Evolutionary conservation across 441 rosid species (phyloP), one percentile per base, ranked within the genome.

Genomic region (Gossypium armourianum): DNA sequence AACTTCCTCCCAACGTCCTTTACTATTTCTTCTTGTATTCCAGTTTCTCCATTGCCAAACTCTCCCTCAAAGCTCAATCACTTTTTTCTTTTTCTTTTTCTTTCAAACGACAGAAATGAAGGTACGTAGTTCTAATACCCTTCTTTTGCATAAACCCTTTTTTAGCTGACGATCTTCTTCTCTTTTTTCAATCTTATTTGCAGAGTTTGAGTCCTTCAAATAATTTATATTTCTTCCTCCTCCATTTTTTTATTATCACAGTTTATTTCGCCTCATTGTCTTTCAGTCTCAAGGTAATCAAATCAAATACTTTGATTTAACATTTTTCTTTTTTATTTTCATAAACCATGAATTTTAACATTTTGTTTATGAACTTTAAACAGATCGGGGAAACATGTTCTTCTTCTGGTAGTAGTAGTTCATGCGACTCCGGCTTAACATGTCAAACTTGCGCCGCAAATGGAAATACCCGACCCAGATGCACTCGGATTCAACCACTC

Each of bases 311-410:
- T 29, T 29, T 29, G 36, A 16, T 8, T 40, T 17, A 12, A 15
- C 28, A 4, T 4, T 13, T n/a, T 72, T 49, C 17, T 8, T 3
- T 32, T 4, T 1, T 9, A 26, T 26, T 53, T 24, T 20, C 56
- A 23, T 23, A 7, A 59, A 12, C 23, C 45, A 23, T n/a, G 43
- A 20, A 12, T 29, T 40, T 69, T 10, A 56, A 56, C 55, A 21
- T 17, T 19, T 47, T n/a, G 4, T 76, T 28, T 12, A 4, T 0
- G 6, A 29, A 29, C 12, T 13, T 49, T 26, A 53, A 62, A 66
- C 83, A 93, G 98, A 77, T 91, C 16, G 96, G 97, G 36, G 94
- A 90, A 74, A 90, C 96, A 1, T 93, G 98, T 73, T 84, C 93
- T 56, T 63, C 89, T 16, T 63, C 89, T 16, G 66, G 90, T 56